Conservation (phyloP, 1,284 basidiomycete genomes). For the Sporisorium graminicola region DNA sequence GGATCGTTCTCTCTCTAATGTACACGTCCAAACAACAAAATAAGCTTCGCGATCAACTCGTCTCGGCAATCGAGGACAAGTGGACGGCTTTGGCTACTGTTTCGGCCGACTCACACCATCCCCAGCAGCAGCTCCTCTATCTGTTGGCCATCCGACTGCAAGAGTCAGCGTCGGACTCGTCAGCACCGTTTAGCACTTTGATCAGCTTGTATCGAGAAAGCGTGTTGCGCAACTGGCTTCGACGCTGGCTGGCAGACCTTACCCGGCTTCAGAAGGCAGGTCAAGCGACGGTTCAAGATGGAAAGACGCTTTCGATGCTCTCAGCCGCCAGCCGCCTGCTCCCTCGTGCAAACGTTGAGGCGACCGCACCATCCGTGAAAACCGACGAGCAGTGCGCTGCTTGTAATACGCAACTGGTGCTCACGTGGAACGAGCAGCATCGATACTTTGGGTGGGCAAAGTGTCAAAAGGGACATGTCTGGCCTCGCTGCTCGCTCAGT, state of each 20-base stretch:
- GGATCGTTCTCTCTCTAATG: constrained; percentile 18
- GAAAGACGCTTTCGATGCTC: neutral
- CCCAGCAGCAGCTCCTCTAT: constrained; percentile 21
- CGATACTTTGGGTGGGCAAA: constrained; percentile 32
- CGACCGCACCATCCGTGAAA: neutral
- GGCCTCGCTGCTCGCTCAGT: constrained; percentile 50
- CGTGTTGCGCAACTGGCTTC: constrained; percentile 11
- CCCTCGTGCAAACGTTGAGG: neutral
- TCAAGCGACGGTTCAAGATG: neutral
- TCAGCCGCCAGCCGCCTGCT: neutral
- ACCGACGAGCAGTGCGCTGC: constrained; percentile 38
- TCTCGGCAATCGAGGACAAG: constrained; percentile 2
- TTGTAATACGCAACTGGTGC: constrained; percentile 24
- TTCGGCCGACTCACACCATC: neutral
- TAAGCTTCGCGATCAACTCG: constrained; percentile 9
- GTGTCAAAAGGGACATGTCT: constrained; percentile 39
- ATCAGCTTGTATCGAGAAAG: constrained; percentile 1
- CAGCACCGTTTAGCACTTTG: neutral
- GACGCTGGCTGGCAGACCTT: neutral
- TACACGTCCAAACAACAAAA: constrained; percentile 10
- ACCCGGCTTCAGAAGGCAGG: neutral
- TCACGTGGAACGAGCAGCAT: constrained; percentile 10
- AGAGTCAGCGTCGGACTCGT: neutral
- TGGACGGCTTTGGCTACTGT: constrained; percentile 11
- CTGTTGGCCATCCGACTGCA: constrained; percentile 21